Percentiles rank a stretch among this genome's conserved stretches.
Conservation (phyloP, 2,329 filamentous ascomycete species). For the Alternaria solani region DNA sequence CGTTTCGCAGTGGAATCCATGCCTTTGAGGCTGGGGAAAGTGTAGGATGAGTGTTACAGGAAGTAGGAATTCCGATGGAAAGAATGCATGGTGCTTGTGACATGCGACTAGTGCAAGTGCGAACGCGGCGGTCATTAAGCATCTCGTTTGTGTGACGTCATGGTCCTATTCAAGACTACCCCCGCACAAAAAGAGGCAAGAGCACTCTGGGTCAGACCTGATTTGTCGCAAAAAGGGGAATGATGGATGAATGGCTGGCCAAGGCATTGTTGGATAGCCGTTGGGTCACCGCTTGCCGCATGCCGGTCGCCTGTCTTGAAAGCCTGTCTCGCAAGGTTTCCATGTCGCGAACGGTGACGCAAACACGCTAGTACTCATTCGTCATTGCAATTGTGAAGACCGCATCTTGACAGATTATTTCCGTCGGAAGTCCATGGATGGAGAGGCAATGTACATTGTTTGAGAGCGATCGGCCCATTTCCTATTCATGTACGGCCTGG, state of each 20-base stretch:
- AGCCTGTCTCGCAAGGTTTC: constrained; percentile 6
- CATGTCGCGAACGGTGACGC: constrained; percentile 8
- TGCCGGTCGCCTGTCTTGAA: not conserved
- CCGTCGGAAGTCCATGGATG: not conserved
- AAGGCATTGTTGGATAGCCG: not conserved
- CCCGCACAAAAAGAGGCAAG: constrained; percentile 13
- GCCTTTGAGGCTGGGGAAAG: constrained; percentile 1
- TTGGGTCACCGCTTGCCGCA: not conserved
- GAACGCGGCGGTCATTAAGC: constrained; percentile 13
- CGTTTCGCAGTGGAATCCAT: constrained; percentile 19
- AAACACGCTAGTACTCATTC: constrained; percentile 1
- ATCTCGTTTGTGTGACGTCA: constrained; percentile 25
- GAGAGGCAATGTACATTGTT: not conserved
- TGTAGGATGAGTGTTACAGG: not conserved
- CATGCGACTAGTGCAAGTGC: constrained; percentile 6
- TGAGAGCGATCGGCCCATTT: not conserved
- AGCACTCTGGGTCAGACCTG: not conserved
- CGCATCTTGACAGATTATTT: not conserved
- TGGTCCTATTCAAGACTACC: constrained; percentile 3
- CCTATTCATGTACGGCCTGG: constrained; percentile 16
- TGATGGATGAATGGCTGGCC: not conserved
- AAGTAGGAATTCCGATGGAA: not conserved
- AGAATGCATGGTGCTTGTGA: constrained; percentile 10
- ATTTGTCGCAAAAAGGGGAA: not conserved
- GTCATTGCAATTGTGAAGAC: not conserved